phyloP scores from a whole-genome alignment of 441 rosid genomes.

The Adansonia grandidieri region DNA sequence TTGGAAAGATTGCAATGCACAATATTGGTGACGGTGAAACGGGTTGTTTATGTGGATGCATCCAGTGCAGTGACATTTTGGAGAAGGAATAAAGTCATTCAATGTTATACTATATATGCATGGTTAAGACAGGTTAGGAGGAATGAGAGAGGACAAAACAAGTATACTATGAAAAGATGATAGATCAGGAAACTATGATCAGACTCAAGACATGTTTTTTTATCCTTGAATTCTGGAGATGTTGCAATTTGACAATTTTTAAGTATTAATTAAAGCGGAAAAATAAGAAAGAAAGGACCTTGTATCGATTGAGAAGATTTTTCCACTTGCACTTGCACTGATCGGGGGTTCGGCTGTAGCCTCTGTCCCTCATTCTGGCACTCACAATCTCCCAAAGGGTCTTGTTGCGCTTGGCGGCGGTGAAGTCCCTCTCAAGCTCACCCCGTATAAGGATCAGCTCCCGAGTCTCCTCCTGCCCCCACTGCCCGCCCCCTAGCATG shows the following conservation, averaged over 20 bases:
- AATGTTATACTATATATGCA: not conserved
- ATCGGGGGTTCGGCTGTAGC: slow-evolving; percentile 51
- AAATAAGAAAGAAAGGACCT: slow-evolving; percentile 37
- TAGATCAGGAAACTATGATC: not conserved
- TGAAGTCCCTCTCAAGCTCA: slow-evolving; percentile 54
- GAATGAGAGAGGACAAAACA: not conserved
- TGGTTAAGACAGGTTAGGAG: not conserved
- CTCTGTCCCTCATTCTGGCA: slow-evolving; percentile 49
- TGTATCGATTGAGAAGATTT: slow-evolving; percentile 61
- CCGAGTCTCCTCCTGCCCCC: slow-evolving; percentile 58
- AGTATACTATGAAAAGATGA: not conserved
- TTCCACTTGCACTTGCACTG: slow-evolving; percentile 76
- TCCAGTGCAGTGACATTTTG: not conserved
- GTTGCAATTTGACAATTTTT: not conserved
- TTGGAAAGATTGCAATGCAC: slow-evolving; percentile 3
- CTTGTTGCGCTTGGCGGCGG: slow-evolving; percentile 51
- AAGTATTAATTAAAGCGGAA: not conserved
- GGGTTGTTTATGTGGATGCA: not conserved
- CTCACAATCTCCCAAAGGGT: slow-evolving; percentile 61
- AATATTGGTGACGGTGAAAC: not conserved
- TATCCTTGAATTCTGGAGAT: not conserved
- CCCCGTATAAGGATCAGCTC: slow-evolving; percentile 50
- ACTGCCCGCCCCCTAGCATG: slow-evolving; percentile 37
- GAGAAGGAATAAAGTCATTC: not conserved
- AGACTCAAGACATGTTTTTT: not conserved